Conservation (phyloP, 2,329 filamentous ascomycete species). For the Clonostachys sp. region DNA sequence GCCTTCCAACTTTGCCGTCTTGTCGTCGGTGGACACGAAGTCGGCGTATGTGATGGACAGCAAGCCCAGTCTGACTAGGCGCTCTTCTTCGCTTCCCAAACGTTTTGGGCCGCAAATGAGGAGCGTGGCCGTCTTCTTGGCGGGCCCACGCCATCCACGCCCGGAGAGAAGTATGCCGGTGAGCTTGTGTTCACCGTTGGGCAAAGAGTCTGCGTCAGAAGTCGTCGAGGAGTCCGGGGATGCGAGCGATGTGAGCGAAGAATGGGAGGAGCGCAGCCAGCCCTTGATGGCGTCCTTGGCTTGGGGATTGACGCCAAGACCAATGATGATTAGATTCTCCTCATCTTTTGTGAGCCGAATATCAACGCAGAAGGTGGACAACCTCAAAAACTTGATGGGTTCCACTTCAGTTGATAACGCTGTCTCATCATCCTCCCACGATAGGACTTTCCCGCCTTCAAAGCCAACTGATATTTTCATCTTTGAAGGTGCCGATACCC, state of each 20-base stretch:
- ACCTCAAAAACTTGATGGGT: constrained; percentile 21
- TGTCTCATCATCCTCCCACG: constrained; percentile 28
- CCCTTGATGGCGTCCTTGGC: constrained; percentile 7
- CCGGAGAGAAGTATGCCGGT: constrained; percentile 4
- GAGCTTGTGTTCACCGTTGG: neutral
- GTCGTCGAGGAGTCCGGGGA: neutral
- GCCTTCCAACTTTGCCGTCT: constrained; percentile 16
- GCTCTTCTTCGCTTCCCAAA: neutral
- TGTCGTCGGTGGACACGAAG: constrained; percentile 9
- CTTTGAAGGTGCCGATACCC: constrained; percentile 19
- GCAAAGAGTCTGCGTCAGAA: neutral
- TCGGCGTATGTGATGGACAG: constrained; percentile 9
- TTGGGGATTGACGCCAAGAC: neutral
- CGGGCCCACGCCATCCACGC: constrained; percentile 1
- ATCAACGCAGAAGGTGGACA: constrained; percentile 25
- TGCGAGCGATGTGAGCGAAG: no score
- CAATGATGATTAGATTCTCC: neutral
- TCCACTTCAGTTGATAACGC: constrained; percentile 11
- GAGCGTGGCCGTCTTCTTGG: neutral
- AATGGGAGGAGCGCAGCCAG: neutral
- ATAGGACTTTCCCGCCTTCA: constrained; percentile 20
- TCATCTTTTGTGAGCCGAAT: constrained; percentile 12
- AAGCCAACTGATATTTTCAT: constrained; percentile 28
- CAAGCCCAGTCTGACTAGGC: neutral
- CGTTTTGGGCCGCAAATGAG: neutral